phyloP scores from a whole-genome alignment of 2,329 filamentous ascomycete species.

The Cyphellophora attinorum region DNA sequence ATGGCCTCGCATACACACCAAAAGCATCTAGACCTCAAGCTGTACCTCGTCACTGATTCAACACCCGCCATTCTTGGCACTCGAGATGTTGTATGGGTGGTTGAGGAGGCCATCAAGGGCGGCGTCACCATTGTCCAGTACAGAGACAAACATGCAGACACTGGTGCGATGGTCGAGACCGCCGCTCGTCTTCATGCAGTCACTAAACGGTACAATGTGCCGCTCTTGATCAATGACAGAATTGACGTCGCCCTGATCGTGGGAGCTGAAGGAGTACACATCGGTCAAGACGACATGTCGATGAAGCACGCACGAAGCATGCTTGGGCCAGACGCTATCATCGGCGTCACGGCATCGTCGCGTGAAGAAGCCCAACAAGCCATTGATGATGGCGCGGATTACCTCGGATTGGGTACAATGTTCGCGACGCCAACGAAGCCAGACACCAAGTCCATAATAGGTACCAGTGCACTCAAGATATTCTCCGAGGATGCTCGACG shows the following conservation, averaged over 20 bases:
- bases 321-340: conserved; percentile 67
- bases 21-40: conserved; percentile 58
- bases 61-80: conserved; percentile 72
- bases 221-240: conserved; percentile 85
- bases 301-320: conserved; percentile 58
- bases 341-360: conserved; percentile 78
- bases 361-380: conserved; percentile 63
- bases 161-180: conserved; percentile 58
- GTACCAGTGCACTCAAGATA: conserved; percentile 58
- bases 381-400: conserved; percentile 69
- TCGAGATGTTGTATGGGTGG: conserved; percentile 60
- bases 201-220: conserved; percentile 58
- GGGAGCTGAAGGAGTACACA: conserved; percentile 82
- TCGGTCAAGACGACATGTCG: conserved; percentile 92
- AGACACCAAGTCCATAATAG: conserved; percentile 75
- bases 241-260: conserved; percentile 80
- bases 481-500: conserved; percentile 52
- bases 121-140: conserved; percentile 84
- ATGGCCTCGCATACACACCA: neutral
- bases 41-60: conserved; percentile 90
- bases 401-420: conserved; percentile 83
- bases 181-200: conserved; percentile 62
- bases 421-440: conserved; percentile 84
- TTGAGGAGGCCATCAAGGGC: conserved; percentile 65
- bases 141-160: conserved; percentile 77